Base-by-base conservation (phyloP, 768 basidiomycete species). In the Leccinum disarticulatum region DNA sequence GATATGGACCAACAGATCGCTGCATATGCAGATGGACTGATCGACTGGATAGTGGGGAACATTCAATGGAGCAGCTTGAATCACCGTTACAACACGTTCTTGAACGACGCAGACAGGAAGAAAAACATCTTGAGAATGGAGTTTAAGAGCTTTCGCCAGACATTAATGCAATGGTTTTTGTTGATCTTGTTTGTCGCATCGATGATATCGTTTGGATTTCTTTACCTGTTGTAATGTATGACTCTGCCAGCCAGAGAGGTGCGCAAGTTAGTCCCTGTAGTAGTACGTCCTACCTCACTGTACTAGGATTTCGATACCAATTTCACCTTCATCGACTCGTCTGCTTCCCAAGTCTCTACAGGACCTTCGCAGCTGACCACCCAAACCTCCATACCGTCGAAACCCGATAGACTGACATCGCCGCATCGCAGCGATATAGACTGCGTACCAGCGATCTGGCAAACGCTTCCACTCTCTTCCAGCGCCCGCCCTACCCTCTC, bases 301-400 rank as follows among this genome's bases (percentile, higher is more conserved):
- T 43, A 38, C 51, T 54, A 53, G 14, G 33, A 22, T 17, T 27
- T 54, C 22, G 6, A 25, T 47, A 15, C n/a, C 51, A 64, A 41
- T 6, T 38, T 55, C n/a, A 79, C 67, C 61, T 74, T 81, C 33
- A 77, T 79, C 28, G 51, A 33, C 6, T 83, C 59, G 14, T 61
- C 65, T 3, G 87, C 74, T 47, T 71, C 67, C 88, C 88, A 90
- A 22, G 69, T 73, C 58, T 83, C 81, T 0, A 87, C 85, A 0
- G 80, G 82, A 14, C 87, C 87, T 17, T 81, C 80, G 63, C 86
- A 88, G 31, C 75, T 67, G n/a, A 77, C 79, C 33, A 83, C 67
- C 87, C 87, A 89, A 31, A 88, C 69, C 64, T 87, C 85, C 43
- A 62, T 62, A 6, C 77, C 79, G 35, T 69, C 64, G 52, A 87